Conservation (phyloP, 306 rosid species). For the Acacia confusa region DNA sequence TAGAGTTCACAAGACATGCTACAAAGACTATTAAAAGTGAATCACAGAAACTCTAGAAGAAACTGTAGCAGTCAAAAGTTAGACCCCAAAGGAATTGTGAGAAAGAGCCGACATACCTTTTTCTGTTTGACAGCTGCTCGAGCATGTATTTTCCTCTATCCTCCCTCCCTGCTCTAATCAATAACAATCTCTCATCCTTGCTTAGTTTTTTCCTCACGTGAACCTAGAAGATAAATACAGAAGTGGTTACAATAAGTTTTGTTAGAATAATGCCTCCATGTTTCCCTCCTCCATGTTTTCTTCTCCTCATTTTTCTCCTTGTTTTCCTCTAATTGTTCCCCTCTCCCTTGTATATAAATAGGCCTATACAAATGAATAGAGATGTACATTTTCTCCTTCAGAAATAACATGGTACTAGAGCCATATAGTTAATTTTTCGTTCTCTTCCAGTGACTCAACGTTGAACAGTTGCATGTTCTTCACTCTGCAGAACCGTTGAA, state of each 20-base stretch:
- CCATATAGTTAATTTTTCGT: no score
- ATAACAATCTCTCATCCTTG: conserved; percentile 73
- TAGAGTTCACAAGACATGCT: not conserved
- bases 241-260: conserved; percentile 24
- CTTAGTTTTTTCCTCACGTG: conserved; percentile 64
- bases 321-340: no score
- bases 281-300: no score
- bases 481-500: no score
- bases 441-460: no score
- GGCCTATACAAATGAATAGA: no score
- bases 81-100: not conserved
- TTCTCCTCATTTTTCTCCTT: no score
- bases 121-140: conserved; percentile 79
- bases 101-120: conserved; percentile 53
- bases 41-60: not conserved
- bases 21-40: not conserved
- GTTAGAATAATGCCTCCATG: no score
- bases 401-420: no score
- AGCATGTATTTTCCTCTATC: conserved; percentile 82
- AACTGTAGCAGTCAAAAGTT: not conserved
- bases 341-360: no score
- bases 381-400: no score
- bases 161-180: conserved; percentile 84
- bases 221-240: conserved; percentile 45
- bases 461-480: no score